These are phyloP conservation scores for Carnegiea gigantea DNA, from an alignment of 179 eudicot species.

Conservation along the genomic window DNA sequence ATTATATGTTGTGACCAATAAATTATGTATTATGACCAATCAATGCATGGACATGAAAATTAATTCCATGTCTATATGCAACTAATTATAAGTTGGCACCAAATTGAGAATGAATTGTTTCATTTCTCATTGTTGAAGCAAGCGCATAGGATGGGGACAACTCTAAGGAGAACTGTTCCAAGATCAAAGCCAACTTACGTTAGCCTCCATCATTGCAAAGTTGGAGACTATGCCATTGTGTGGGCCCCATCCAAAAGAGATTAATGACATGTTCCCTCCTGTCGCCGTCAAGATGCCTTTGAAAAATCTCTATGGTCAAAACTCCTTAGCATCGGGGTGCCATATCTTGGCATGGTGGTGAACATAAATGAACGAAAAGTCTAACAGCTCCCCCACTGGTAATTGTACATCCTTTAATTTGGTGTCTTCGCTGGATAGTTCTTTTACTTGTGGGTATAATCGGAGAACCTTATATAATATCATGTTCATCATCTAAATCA, in stretches of 20 bases:
- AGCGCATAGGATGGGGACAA: conserved; percentile 28
- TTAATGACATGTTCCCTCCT: conserved; percentile 20
- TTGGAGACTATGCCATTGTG: conserved; percentile 28
- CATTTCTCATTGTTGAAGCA: conserved; percentile 19
- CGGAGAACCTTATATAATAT: conserved; percentile 25
- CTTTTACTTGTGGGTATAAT: conserved; percentile 13
- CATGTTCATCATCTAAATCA: conserved; percentile 20
- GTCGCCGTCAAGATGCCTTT: conserved; percentile 24
- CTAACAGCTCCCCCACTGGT: conserved; percentile 24
- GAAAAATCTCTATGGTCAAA: conserved; percentile 23
- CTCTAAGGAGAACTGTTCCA: conserved; percentile 21
- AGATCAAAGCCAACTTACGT: too few species aligned
- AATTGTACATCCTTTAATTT: conserved; percentile 10
- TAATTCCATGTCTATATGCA: not conserved
- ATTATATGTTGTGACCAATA: too few species aligned
- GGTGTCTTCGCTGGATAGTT: conserved; percentile 2
- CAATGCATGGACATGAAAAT: too few species aligned
- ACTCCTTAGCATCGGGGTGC: conserved; percentile 28
- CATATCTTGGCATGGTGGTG: conserved; percentile 33
- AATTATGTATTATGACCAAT: too few species aligned
- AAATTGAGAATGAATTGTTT: conserved; percentile 30
- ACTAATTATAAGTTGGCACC: conserved; percentile 17
- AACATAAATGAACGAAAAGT: conserved; percentile 18
- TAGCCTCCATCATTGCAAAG: conserved; percentile 27
- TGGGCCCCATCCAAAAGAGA: conserved; percentile 30